Base-by-base conservation (phyloP, 2,329 filamentous ascomycete genomes). In the Colletotrichum theobromicola region DNA sequence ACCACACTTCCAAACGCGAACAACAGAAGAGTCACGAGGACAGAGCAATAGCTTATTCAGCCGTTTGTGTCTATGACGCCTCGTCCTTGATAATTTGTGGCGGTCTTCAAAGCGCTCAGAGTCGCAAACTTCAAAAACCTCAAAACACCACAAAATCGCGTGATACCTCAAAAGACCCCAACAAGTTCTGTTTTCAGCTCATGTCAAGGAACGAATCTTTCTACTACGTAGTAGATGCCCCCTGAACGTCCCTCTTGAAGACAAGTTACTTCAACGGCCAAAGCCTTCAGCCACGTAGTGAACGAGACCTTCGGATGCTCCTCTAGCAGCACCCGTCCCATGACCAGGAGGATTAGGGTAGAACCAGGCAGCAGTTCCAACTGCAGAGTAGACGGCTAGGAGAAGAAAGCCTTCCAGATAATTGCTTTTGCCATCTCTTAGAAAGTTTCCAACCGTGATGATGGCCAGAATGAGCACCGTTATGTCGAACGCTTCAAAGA, bases 401-500 rank as follows among this genome's bases (percentile, higher is more conserved):
- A 95, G 94, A 21, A 98, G 88, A 28, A 92, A 90, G 3, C 96
- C 96, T 83, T 98, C 96, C 6, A 98, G 89, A 80, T 97, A 98
- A 81, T 98, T 97, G 75, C 92, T 95, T 87, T 97, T 96, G 77
- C 94, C 92, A 81, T 98, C 96, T 64, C 95, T 89, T 69, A 98
- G 85, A 84, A 98, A 98, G 76, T 95, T 94, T 2, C 95, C 95
- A 46, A 98, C 94, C 0, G 95, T 95, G 55, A 98, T 87, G 79
- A 98, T 96, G 32, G 94, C 91, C 28, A 98, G 88, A 71, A 98
- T 91, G 10, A 98, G 87, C 76, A 97, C 89, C 71, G 94, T 90
- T 24, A 97, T 90, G 85, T 97, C 95, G 86, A 98, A 98, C 16
- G 95, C 88, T 78, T 97, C 94, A 81, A 98, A 98, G 81, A 95